Evolutionary conservation across 306 rosid genomes (phyloP).

Genomic region (Acacia confusa): DNA sequence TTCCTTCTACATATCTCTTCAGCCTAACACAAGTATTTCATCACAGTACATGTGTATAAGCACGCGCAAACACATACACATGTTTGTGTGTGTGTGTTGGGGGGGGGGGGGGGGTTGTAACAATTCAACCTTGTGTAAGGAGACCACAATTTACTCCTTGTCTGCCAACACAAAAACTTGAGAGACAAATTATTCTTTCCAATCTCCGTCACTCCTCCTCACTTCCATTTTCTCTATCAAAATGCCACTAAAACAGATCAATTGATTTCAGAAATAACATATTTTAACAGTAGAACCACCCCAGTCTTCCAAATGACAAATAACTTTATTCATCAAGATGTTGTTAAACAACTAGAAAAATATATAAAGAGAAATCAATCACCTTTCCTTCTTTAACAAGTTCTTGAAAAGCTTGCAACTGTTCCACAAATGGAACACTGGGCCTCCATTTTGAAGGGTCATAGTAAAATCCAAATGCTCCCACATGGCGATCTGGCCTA

Average conservation of each 20-base stretch:
- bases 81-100: too few relatives aligned
- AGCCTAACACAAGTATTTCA: neutral
- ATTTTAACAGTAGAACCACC: neutral
- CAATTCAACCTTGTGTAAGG: neutral
- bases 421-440: slow-evolving; percentile 90
- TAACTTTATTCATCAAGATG: slow-evolving; percentile 8
- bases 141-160: neutral
- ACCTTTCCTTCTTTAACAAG: slow-evolving; percentile 95
- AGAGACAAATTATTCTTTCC: neutral
- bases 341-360: slow-evolving; percentile 17
- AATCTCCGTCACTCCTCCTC: neutral
- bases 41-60: neutral
- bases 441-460: slow-evolving; percentile 87
- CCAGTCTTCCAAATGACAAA: neutral
- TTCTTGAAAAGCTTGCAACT: slow-evolving; percentile 84
- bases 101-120: too few relatives aligned
- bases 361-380: slow-evolving; percentile 17
- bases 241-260: slow-evolving; percentile 7
- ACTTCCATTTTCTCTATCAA: slow-evolving; percentile 10
- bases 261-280: slow-evolving; percentile 16
- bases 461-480: slow-evolving; percentile 64
- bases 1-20: neutral
- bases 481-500: slow-evolving; percentile 95
- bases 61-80: neutral
- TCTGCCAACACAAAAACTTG: neutral